Base-by-base conservation (phyloP, 192 early-diverging fungal species). In the Rhizophagus sp. region DNA sequence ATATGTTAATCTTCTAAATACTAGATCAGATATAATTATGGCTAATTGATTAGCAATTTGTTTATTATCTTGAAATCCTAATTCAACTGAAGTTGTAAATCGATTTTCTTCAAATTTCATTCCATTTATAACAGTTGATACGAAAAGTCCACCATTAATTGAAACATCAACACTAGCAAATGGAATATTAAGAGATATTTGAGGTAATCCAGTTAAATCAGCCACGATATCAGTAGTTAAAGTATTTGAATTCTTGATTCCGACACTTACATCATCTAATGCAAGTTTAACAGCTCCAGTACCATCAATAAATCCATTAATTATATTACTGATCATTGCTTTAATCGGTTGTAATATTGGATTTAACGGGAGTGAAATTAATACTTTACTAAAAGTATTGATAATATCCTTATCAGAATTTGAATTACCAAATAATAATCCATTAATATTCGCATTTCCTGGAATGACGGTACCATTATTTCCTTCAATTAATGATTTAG, bases 371-470 rank as follows among this genome's bases (percentile, higher is more conserved):
- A 65, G 3, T 13, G 64, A 65, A 27, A 65, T 27, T 10, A 10
- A 27, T 27, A 65, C 24, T 30, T 65, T 65, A 65, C 24, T 12
- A 24, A 65, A 65, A 27, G 19, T 24, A 65, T 65, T 10, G 11
- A 65, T 65, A 15, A 12, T 65, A 11, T 65, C 63, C 0, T 12
- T 65, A 13, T 65, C 63, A 25, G n/a, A 27, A 27, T 65, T 30
- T 30, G 50, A 57, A 57, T 3, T 57, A n/a, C 64, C 64, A 12
- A 65, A 65, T 65, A 27, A 65, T 30, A 65, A 25, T 65, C 64
- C 64, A 30, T 24, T 65, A 19, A 65, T 65, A 65, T 27, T 27
- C n/a, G 64, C 64, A 65, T 65, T 65, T 65, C 64, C 24, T 24
- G 64, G 24, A 27, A 65, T 65, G 27, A 65, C 27, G 52, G 52